A percentile compares a stretch with the other conserved stretches of the same genome.
These are phyloP conservation scores for Melampsora americana DNA, from an alignment of 1,284 basidiomycete species.

Conservation along the genomic window DNA sequence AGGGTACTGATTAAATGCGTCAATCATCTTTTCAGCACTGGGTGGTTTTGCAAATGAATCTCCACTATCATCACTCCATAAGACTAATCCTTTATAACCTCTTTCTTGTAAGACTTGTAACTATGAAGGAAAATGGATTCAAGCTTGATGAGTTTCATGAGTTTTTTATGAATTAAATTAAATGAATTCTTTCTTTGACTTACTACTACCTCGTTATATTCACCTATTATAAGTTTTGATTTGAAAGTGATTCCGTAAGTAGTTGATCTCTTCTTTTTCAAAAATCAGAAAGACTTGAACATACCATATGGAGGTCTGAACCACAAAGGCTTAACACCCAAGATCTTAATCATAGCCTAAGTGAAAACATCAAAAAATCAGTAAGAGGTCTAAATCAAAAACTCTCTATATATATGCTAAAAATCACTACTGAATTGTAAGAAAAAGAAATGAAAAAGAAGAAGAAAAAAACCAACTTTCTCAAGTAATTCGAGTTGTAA, in stretches of 20 bases:
- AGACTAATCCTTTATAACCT: slow-evolving; percentile 1
- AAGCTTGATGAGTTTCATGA: not conserved
- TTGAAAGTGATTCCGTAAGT: not conserved
- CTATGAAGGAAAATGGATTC: not conserved
- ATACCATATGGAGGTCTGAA: slow-evolving; percentile 41
- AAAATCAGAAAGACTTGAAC: not conserved
- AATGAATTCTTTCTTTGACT: not conserved
- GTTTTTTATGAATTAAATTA: not conserved
- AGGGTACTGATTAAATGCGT: not conserved
- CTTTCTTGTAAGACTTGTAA: not conserved
- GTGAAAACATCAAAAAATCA: not conserved
- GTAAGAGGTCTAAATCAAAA: not conserved
- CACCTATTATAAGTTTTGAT: slow-evolving; percentile 10
- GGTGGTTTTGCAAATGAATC: not conserved
- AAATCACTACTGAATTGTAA: not conserved
- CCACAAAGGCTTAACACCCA: slow-evolving; percentile 30
- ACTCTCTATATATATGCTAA: not conserved
- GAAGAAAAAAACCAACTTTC: not conserved
- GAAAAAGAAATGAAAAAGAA: not conserved
- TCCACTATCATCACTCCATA: slow-evolving; percentile 5
- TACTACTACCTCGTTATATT: slow-evolving; percentile 37
- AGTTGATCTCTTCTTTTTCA: not conserved
- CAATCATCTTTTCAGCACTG: not conserved
- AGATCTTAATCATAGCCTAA: slow-evolving; percentile 34
- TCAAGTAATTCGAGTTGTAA: slow-evolving; percentile 34